Base-by-base conservation (phyloP, 1,139 yeast genomes). In the Taphrina communis region DNA sequence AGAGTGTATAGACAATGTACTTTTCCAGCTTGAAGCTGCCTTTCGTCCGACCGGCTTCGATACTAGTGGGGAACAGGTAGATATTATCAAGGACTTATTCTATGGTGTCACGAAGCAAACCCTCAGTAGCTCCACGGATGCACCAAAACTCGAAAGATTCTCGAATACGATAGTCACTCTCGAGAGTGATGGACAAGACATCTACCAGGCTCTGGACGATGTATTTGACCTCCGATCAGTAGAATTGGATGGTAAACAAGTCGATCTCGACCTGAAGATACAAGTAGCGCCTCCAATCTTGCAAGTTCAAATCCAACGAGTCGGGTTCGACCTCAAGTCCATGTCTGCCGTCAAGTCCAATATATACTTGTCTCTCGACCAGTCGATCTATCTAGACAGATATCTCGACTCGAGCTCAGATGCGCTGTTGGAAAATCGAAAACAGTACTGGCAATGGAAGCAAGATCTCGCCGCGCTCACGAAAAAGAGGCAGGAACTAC, bases 21-120 rank as follows among this genome's bases (percentile, higher is more conserved):
- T 93, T n/a, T 90, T 88, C 73, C 98, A 93, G 77, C 81, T 93
- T 41, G 97, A 93, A 76, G 90, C 96, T n/a, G 96, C 97, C 0
- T 82, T 89, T 71, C 86, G 85, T 61, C 96, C 97, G 0, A 81
- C 82, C 14, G 77, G 77, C 1, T 90, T 87, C 68, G 86, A 84
- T 1, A 75, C 75, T 0, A 95, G 89, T 74, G 88, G 90, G 25
- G 97, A 93, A 76, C 97, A 93, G 75, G 77, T 82, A 62, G 98
- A 93, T 78, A 77, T 90, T 57, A 83, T 93, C 62, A 93, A 93
- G 75, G 82, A 84, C 62, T 80, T 94, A 58, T 94, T 94, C 75
- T 91, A 87, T 75, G 98, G 98, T 7, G 83, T 82, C 68, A 84
- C 88, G 0, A 83, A 85, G 70, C 89, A 88, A 72, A 81, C 80